Evolutionary conservation across 805 yeast species (phyloP).

Genomic region (Lipomyces lipofer): DNA sequence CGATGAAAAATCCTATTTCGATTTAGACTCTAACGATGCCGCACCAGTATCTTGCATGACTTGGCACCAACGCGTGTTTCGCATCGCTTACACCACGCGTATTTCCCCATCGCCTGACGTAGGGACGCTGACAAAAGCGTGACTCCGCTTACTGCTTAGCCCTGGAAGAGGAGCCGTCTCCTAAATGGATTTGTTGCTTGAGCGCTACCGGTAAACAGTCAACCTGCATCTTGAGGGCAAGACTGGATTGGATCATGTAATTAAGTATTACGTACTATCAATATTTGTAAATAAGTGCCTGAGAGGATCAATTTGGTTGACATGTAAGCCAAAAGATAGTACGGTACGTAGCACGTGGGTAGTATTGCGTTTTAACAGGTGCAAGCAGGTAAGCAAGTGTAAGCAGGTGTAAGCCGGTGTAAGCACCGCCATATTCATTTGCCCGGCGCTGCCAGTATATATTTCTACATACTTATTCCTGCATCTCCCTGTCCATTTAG

Average conservation of each 20-base stretch:
- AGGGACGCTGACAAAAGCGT: neutral
- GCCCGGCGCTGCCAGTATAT: neutral
- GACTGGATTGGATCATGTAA: neutral
- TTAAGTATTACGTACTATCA: neutral
- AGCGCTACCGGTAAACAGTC: neutral
- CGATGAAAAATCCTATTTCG: no score
- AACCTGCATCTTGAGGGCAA: neutral
- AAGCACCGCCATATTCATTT: neutral
- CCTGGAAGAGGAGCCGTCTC: neutral
- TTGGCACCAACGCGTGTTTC: neutral
- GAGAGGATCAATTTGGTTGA: neutral
- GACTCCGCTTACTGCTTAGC: neutral
- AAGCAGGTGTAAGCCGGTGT: neutral
- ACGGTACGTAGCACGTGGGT: neutral
- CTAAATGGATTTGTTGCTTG: neutral
- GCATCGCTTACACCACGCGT: neutral
- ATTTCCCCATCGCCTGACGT: neutral
- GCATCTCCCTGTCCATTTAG: no score
- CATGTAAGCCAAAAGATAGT: neutral
- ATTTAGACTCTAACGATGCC: no score
- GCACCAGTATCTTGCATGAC: no score
- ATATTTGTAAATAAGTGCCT: neutral
- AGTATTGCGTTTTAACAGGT: neutral
- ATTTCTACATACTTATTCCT: neutral
- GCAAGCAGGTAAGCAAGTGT: neutral